Conservation (phyloP, 306 rosid species). For the Gillenia trifoliata region DNA sequence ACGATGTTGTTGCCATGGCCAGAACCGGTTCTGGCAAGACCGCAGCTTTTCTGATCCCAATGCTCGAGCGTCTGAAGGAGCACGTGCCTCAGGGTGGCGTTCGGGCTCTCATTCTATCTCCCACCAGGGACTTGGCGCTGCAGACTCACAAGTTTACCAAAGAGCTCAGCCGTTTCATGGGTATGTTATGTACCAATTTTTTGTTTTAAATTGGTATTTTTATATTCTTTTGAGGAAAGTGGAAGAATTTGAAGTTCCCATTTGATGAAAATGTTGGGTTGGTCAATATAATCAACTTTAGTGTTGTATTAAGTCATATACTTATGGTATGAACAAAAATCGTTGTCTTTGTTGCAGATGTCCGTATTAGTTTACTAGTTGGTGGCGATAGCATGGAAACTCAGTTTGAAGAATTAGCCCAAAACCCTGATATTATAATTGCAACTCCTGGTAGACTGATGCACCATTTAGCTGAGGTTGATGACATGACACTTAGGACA, state of each 20-base stretch:
- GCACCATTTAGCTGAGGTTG: slow-evolving; percentile 89
- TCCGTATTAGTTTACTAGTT: slow-evolving; percentile 79
- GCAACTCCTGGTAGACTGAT: slow-evolving; percentile 98
- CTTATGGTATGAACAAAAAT: background rate
- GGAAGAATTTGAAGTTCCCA: background rate
- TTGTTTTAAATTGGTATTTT: background rate
- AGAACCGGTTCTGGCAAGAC: slow-evolving; percentile 97
- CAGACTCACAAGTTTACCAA: slow-evolving; percentile 82
- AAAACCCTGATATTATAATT: slow-evolving; percentile 77
- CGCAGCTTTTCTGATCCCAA: slow-evolving; percentile 84
- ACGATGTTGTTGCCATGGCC: slow-evolving; percentile 95
- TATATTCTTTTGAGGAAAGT: background rate
- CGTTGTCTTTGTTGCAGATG: slow-evolving; percentile 39
- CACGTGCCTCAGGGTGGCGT: slow-evolving; percentile 79
- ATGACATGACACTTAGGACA: slow-evolving; percentile 73
- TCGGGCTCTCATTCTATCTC: slow-evolving; percentile 80
- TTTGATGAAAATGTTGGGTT: background rate
- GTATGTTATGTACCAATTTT: slow-evolving; percentile 24
- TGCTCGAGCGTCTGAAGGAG: slow-evolving; percentile 73
- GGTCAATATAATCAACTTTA: background rate
- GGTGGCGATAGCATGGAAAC: slow-evolving; percentile 96
- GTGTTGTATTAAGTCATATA: background rate
- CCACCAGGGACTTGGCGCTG: slow-evolving; percentile 82
- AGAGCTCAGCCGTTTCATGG: slow-evolving; percentile 71
- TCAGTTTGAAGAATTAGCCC: slow-evolving; percentile 84